Evolutionary conservation across 768 basidiomycete genomes (phyloP), one percentile per base, ranked within the genome.

Genomic region (Boletus pseudo-olivaceus): DNA sequence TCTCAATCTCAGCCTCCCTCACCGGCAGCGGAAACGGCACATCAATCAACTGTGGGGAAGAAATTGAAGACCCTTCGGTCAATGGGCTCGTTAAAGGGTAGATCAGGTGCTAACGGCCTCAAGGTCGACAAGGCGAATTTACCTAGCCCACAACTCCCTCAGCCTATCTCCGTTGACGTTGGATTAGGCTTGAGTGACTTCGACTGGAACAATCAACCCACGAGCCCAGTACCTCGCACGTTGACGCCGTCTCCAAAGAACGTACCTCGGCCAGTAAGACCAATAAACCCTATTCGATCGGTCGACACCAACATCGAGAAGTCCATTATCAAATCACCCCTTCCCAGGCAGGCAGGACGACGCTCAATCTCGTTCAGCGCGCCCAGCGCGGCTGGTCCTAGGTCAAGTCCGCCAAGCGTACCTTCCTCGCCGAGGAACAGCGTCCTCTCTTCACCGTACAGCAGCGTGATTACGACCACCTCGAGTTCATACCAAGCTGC

Each of bases 71-170:
- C 78, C 7, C 73, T 92, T 54, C 82, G 87, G 19, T 92, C 90
- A 3, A 90, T 92, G 85, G 81, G 88, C 32, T 92, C 90, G 14
- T 74, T 92, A 40, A 87, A 85, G 63, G 79, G 84, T 26, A 82
- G 76, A 63, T 58, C 67, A 34, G 54, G 51, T 26, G 52, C 63
- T 39, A 59, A 62, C 23, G 59, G 62, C 19, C 49, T 44, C 54
- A 64, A 62, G 40, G 73, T 72, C 52, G 67, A 68, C 37, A 74
- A 71, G 59, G 67, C 74, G 7, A 76, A 76, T 30, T 63, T 75
- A 43, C 57, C 79, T 5, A 81, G 79, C 54, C 83, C 83, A 3
- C 77, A 71, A 49, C 70, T 82, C 7, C 85, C 84, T 1, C 76
- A 80, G 46, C 72, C 82, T 10, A 69, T 81, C 40, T 72, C 75